Percentiles rank a stretch among this genome's conserved stretches.
Evolutionary conservation across 768 basidiomycete genomes (phyloP).

Genomic region (Piloderma croceum): DNA sequence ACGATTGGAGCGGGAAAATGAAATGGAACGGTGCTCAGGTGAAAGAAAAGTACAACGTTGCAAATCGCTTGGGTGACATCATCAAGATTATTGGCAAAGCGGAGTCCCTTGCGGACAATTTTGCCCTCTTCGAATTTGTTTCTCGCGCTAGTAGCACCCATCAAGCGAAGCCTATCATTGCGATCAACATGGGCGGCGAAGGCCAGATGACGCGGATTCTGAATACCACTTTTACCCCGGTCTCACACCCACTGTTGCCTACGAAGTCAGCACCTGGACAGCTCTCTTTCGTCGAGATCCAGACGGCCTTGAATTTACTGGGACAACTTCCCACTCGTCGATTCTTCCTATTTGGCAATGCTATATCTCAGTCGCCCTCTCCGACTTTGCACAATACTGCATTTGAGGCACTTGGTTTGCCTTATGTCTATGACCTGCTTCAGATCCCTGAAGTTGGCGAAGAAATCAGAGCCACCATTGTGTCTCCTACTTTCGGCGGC

Average conservation of each 20-base stretch:
- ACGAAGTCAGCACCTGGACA: constrained; percentile 90
- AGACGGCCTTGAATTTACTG: constrained; percentile 71
- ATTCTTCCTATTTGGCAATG: constrained; percentile 87
- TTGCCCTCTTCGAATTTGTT: constrained; percentile 70
- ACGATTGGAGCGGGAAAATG: constrained; percentile 85
- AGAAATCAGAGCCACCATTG: constrained; percentile 57
- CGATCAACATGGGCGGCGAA: constrained; percentile 87
- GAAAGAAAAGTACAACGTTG: constrained; percentile 63
- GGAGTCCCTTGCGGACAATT: constrained; percentile 66
- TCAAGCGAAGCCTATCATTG: constrained; percentile 76
- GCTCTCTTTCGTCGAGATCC: constrained; percentile 82
- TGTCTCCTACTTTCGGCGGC: constrained; percentile 77
- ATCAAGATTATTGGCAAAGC: constrained; percentile 92
- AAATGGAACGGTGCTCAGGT: constrained; percentile 70
- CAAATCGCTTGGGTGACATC: constrained; percentile 72
- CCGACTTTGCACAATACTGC: constrained; percentile 91
- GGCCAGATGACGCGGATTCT: constrained; percentile 91
- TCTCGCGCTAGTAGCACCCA: constrained; percentile 36
- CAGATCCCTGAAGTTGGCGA: constrained; percentile 67
- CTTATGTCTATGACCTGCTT: constrained; percentile 73
- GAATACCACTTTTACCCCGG: constrained; percentile 80
- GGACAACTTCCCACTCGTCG: constrained; percentile 69
- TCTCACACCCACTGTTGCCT: constrained; percentile 86
- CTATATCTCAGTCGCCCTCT: constrained; percentile 85
- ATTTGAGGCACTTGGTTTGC: constrained; percentile 75